Evolutionary conservation across 345 rosid species (phyloP).

Genomic region (Ceriops zippeliana): DNA sequence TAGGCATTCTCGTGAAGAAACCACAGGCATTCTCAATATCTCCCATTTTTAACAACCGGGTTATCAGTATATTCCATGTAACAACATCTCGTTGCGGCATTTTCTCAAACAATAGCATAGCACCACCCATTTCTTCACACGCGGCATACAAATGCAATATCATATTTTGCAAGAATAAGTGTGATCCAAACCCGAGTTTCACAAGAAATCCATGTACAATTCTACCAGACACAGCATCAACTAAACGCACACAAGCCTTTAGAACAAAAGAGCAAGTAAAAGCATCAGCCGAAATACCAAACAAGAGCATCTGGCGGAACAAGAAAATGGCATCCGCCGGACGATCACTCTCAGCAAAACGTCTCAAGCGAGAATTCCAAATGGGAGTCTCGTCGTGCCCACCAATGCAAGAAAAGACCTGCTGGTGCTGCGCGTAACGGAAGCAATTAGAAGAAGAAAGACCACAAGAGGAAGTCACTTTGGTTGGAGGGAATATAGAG

Average conservation of each 20-base stretch:
- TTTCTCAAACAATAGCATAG: conserved; percentile 38
- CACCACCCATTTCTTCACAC: conserved; percentile 28
- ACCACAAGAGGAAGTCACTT: conserved; percentile 31
- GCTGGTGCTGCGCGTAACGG: conserved; percentile 22
- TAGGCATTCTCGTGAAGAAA: conserved; percentile 28
- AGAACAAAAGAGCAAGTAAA: conserved; percentile 39
- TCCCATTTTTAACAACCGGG: conserved; percentile 26
- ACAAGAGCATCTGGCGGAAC: conserved; percentile 24
- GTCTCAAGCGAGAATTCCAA: conserved; percentile 45
- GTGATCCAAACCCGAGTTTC: conserved; percentile 36
- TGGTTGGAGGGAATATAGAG: conserved; percentile 23
- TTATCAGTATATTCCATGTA: conserved; percentile 33
- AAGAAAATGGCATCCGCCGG: conserved; percentile 25
- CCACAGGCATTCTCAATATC: conserved; percentile 24
- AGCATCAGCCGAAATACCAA: conserved; percentile 25
- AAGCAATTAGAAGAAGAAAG: conserved; percentile 1
- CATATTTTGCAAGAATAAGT: conserved; percentile 33
- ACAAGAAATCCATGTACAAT: conserved; percentile 30
- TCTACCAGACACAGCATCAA: conserved; percentile 19
- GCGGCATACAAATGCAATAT: conserved; percentile 25
- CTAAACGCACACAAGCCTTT: conserved; percentile 24
- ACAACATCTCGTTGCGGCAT: conserved; percentile 38
- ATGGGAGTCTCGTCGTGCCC: conserved; percentile 9
- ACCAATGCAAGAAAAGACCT: conserved; percentile 12
- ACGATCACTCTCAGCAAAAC: conserved; percentile 27